Percentiles rank a stretch among this genome's conserved stretches.
Evolutionary conservation across 352 stramenopile genomes (phyloP).

Genomic region (Aphanomyces cochlioides): DNA sequence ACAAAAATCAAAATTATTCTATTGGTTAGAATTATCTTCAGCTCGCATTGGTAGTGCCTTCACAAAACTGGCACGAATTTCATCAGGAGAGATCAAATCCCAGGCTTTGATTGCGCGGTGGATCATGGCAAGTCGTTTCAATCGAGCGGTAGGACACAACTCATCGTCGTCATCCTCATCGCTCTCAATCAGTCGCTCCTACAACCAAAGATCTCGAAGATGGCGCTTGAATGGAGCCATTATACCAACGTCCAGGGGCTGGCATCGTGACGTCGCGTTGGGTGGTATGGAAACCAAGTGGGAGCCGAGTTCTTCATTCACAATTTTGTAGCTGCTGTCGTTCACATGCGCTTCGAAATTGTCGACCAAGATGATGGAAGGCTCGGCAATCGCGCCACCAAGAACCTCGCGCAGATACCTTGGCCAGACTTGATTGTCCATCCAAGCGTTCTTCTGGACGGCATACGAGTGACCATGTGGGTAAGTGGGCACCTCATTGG

Average conservation of each 20-base stretch:
- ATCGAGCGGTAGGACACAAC: too few species aligned
- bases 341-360: slow-evolving; percentile 33
- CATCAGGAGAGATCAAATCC: too few species aligned
- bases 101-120: too few species aligned
- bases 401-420: slow-evolving; percentile 29
- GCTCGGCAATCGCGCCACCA: not conserved
- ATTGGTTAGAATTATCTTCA: too few species aligned
- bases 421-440: slow-evolving; percentile 27
- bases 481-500: slow-evolving; percentile 28
- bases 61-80: too few species aligned
- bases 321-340: not conserved
- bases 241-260: slow-evolving; percentile 28
- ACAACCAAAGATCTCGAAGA: not conserved
- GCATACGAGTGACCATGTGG: slow-evolving; percentile 29
- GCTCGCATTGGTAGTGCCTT: too few species aligned
- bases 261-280: slow-evolving; percentile 28
- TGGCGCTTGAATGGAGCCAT: slow-evolving; percentile 31
- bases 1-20: too few species aligned
- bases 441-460: slow-evolving; percentile 34
- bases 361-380: slow-evolving; percentile 33
- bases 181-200: too few species aligned
- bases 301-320: slow-evolving; percentile 10
- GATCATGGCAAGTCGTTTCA: too few species aligned
- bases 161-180: too few species aligned
- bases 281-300: slow-evolving; percentile 8